Base-by-base conservation (phyloP, 164 flowering plant species). In the Echeveria elegans region DNA sequence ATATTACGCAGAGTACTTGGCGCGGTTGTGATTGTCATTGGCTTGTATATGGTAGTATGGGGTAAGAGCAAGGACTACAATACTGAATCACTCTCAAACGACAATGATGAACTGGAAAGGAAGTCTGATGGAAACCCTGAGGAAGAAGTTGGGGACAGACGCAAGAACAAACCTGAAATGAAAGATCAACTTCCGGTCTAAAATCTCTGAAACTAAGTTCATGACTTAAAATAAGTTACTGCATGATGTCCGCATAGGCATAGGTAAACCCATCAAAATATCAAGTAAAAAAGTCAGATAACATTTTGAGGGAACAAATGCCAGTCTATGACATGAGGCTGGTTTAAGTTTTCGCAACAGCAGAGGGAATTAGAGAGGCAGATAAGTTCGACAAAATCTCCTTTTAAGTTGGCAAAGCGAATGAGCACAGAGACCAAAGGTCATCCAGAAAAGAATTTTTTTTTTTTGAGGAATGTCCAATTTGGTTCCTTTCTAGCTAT, bases 41-140 rank as follows among this genome's bases (percentile, higher is more conserved):
- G 92, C 23, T 69, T 85, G 14, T 86, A 85, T 60, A 73, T 85
- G 67, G 91, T 86, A 15, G 75, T 85, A 0, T 86, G 87, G 91
- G 91, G 47, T 11, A 43, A 43, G 47, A 43, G 47, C 47, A 43
- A 43, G 47, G 47, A 43, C 47, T 43, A 43, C 19, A 43, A 1
- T 15, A 5, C 2, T 4, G 47, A 43, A 43, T 0, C 15, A 43
- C 47, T 43, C 19, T 43, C 18, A 0, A 18, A 16, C 18, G 16
- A 15, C 18, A 43, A 12, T 43, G 47, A 43, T 15, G 47, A 15
- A 16, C 15, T 18, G 0, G 47, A 15, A 11, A 15, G 47, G 15
- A 43, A 43, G 16, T 15, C 19, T 16, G 47, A 43, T 43, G 47
- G 47, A 43, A 43, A 18, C 15, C 15, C 47, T 43, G 16, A 16